Base-by-base conservation (phyloP, 257 asterid genomes). In the Plectranthus barbatus region DNA sequence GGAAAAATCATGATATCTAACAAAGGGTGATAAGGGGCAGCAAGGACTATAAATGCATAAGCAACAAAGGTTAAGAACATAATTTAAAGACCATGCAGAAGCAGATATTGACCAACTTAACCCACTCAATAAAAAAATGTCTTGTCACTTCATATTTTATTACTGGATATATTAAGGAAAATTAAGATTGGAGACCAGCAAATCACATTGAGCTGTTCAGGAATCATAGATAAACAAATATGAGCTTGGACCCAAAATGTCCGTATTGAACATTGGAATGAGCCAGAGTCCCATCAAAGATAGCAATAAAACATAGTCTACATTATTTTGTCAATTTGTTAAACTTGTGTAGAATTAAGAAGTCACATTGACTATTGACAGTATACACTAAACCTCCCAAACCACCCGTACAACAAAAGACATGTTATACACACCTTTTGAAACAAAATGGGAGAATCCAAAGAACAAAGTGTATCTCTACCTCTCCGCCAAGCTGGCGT, bases 401-500 rank as follows among this genome's bases (percentile, higher is more conserved):
- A 18, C 9, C 48, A n/a, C n/a, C n/a, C n/a, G n/a, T n/a, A n/a
- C n/a, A n/a, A n/a, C n/a, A n/a, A n/a, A n/a, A n/a, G n/a, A n/a
- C n/a, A n/a, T n/a, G n/a, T n/a, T n/a, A n/a, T n/a, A n/a, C 44
- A 3, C 20, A 56, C 64, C 29, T 17, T 48, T 39, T 48, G 63
- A 40, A 18, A 40, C 24, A 23, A 40, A 62, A 26, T 42, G 50
- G 26, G 19, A 49, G 65, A 58, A 72, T 39, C 54, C 48, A 24
- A 19, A 21, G 34, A 40, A 36, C 17, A 70, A 29, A 18, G 68
- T 44, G 21, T 9, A 57, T 61, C 31, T 62, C 49, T 70, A 90
- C 99, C 97, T 93, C 97, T 80, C 99, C 99, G 24, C 99, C 99
- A 76, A 85, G 94, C 70, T 93, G 99, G 26, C 97, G 96, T 50